phyloP scores from a whole-genome alignment of 139 green algal species.

The Trebouxia sp. region DNA sequence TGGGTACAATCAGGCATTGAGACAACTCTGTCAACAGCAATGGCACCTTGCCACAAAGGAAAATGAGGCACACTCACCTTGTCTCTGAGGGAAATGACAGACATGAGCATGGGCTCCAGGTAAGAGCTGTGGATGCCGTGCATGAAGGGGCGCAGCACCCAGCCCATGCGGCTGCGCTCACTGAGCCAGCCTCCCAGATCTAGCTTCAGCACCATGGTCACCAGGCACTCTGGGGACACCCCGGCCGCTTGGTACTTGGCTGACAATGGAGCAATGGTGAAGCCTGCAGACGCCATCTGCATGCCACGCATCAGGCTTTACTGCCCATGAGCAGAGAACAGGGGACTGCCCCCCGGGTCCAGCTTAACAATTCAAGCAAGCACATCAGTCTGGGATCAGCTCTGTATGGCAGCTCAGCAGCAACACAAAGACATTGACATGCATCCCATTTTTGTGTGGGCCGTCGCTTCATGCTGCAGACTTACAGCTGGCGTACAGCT shows the following conservation, averaged over 20 bases:
- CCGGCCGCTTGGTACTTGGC: constrained; percentile 29
- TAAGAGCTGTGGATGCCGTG: constrained; percentile 22
- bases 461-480: too few relatives aligned
- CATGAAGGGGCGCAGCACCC: constrained; percentile 24
- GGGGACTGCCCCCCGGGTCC: too few relatives aligned
- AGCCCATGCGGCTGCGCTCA: constrained; percentile 14
- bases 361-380: too few relatives aligned
- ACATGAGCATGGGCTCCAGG: constrained; percentile 34
- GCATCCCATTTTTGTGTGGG: too few relatives aligned
- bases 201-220: constrained; percentile 59
- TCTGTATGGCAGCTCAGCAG: too few relatives aligned
- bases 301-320: neutral
- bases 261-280: constrained; percentile 57
- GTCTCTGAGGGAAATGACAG: constrained; percentile 27
- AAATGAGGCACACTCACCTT: neutral
- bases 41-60: neutral
- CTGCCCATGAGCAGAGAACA: too few relatives aligned
- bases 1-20: too few relatives aligned
- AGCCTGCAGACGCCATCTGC: constrained; percentile 47
- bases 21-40: neutral
- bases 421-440: too few relatives aligned
- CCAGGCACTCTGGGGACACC: constrained; percentile 49
- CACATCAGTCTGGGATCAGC: too few relatives aligned
- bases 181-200: constrained; percentile 52
- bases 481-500: too few relatives aligned